Percentiles rank a stretch among this genome's conserved stretches.
Conservation (phyloP, 352 stramenopile genomes). For the Phytopythium ostracodes region DNA sequence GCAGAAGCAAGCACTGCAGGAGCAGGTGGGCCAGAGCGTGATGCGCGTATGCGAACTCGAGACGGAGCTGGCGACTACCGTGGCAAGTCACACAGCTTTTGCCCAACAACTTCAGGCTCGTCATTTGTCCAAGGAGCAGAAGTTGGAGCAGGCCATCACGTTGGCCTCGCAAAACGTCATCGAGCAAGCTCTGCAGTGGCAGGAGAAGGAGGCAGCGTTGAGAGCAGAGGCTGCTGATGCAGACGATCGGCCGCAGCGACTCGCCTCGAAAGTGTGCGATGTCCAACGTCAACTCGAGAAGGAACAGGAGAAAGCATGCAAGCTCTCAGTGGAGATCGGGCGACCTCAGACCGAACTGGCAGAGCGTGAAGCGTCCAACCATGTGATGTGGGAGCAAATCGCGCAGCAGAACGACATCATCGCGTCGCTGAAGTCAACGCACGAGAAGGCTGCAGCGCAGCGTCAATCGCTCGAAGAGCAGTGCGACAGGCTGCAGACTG, state of each 20-base stretch:
- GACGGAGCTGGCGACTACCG: background rate
- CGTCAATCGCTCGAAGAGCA: background rate
- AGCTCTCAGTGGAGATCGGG: background rate
- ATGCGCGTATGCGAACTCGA: slow-evolving; percentile 3
- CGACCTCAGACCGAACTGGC: background rate
- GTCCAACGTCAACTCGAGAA: background rate
- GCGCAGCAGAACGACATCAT: background rate
- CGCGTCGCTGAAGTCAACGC: background rate
- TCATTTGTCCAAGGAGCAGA: background rate
- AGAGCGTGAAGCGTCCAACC: background rate
- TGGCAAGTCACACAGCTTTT: background rate
- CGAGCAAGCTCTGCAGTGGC: background rate
- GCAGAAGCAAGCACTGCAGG: background rate
- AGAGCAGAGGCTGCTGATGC: background rate
- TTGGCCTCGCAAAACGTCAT: background rate
- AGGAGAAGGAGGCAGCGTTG: background rate
- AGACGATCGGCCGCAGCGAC: background rate
- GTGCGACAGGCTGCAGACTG: background rate
- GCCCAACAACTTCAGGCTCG: background rate
- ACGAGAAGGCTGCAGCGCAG: background rate
- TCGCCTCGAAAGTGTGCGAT: background rate
- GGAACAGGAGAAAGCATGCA: background rate
- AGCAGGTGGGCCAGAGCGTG: background rate
- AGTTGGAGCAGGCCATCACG: background rate
- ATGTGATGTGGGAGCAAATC: background rate